A percentile compares a stretch with the other conserved stretches of the same genome.
phyloP scores from a whole-genome alignment of 768 basidiomycete species.

The Phylloporus sp. region DNA sequence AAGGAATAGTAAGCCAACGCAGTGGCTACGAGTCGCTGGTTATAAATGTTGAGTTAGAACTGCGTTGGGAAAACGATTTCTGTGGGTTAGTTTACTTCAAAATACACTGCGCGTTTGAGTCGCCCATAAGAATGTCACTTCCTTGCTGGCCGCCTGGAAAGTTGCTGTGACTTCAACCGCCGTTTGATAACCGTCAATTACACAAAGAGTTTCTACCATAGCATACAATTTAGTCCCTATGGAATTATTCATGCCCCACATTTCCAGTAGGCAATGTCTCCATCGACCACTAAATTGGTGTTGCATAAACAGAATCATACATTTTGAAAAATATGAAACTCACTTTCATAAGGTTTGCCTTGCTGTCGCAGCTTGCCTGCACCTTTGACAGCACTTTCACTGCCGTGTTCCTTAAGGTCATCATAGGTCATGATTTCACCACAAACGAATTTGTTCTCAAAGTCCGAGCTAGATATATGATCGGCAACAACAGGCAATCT shows the following conservation, averaged over 20 bases:
- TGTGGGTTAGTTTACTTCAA: neutral
- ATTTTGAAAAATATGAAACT: slow-evolving; percentile 26
- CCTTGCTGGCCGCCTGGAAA: neutral
- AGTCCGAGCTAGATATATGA: slow-evolving; percentile 66
- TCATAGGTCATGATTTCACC: slow-evolving; percentile 95
- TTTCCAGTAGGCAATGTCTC: slow-evolving; percentile 93
- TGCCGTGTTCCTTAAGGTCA: slow-evolving; percentile 88
- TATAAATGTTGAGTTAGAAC: neutral
- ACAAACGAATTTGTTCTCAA: slow-evolving; percentile 97
- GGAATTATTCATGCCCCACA: slow-evolving; percentile 44
- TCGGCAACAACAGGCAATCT: neutral
- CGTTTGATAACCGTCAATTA: slow-evolving; percentile 5
- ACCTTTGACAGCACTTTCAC: slow-evolving; percentile 89
- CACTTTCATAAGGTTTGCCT: slow-evolving; percentile 95
- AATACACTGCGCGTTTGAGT: neutral
- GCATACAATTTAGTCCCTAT: slow-evolving; percentile 8
- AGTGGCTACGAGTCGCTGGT: neutral
- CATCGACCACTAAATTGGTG: slow-evolving; percentile 63
- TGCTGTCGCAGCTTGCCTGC: slow-evolving; percentile 94
- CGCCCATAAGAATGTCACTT: neutral
- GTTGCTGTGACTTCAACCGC: neutral
- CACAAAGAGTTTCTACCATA: slow-evolving; percentile 3
- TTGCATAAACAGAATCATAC: slow-evolving; percentile 4
- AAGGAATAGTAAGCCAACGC: slow-evolving; percentile 4
- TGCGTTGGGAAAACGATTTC: neutral